Conservation (phyloP, 2,329 filamentous ascomycete species). For the Hyphodiscus sp. region DNA sequence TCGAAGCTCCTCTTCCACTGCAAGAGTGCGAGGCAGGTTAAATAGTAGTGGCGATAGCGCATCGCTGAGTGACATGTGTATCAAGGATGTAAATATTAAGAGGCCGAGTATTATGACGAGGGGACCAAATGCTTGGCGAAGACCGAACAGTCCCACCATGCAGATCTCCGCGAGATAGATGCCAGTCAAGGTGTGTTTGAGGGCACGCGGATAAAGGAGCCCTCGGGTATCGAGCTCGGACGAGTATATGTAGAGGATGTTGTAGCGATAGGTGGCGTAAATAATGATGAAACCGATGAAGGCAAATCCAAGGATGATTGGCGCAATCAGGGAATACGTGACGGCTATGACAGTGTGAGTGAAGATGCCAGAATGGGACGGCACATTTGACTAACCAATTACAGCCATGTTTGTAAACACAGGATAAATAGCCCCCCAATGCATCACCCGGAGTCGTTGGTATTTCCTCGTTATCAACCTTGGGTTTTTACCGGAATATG, state of each 20-base stretch:
- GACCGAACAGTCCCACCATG: conserved; percentile 56
- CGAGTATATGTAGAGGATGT: conserved; percentile 57
- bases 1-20: conserved; percentile 22
- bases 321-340: conserved; percentile 59
- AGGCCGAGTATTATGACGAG: conserved; percentile 52
- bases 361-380: not conserved
- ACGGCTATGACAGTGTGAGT: conserved; percentile 40
- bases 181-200: conserved; percentile 58
- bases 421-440: conserved; percentile 55
- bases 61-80: conserved; percentile 38
- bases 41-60: conserved; percentile 25
- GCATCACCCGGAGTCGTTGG: conserved; percentile 44
- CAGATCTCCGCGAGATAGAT: conserved; percentile 57
- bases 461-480: conserved; percentile 53
- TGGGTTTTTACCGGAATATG: conserved; percentile 54
- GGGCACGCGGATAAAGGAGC: conserved; percentile 54
- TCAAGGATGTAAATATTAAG: conserved; percentile 46
- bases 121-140: conserved; percentile 46
- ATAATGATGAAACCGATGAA: conserved; percentile 56
- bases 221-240: conserved; percentile 58
- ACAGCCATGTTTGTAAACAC: conserved; percentile 48
- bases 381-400: conserved; percentile 36
- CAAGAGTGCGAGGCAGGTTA: conserved; percentile 27
- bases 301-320: conserved; percentile 58
- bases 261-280: conserved; percentile 61